Evolutionary conservation across 1,284 basidiomycete genomes (phyloP), one percentile per base, ranked within the genome.

Genomic region (Exobasidium rhododendri): DNA sequence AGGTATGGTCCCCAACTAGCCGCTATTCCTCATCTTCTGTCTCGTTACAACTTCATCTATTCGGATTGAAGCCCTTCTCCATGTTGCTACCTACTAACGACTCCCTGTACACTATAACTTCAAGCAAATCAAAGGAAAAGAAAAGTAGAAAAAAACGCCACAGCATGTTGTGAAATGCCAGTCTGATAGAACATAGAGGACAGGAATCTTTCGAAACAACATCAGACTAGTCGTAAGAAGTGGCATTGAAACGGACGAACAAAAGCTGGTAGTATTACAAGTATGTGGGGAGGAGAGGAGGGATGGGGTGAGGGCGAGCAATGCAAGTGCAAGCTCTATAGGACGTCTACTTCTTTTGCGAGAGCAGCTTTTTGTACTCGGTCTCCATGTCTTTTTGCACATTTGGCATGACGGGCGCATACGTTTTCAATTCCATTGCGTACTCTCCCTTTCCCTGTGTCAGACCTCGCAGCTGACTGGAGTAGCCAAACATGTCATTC

Each of bases 401-500:
- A 74, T 90, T 88, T 22, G 91, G 89, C 74, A 97, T 82, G n/a
- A 96, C 93, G 13, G 92, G 90, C 79, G 86, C 83, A 78, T 97
- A 91, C 60, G 65, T 71, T 59, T 70, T 91, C 82, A 94, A 96
- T 81, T 94, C 92, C 93, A 97, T 97, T 67, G 89, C 91, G 79
- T 94, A 94, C 82, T 80, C 73, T 43, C 77, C 78, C 58, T 78
- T 79, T 54, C 79, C 81, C 82, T 98, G 94, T 0, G 94, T 98
- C 68, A 88, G 87, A 4, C 94, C 94, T 64, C 96, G 87, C 56
- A 98, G 67, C 61, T 74, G 74, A 47, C 72, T 74, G 46, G 72
- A 75, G 61, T 77, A 98, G 31, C 94, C 94, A 80, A 98, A 98
- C 96, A 99, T 98, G 78, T 98, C 94, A 81, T 94, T 97, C 80